phyloP scores from a whole-genome alignment of 2,329 filamentous ascomycete species.

The Fusarium sp. region DNA sequence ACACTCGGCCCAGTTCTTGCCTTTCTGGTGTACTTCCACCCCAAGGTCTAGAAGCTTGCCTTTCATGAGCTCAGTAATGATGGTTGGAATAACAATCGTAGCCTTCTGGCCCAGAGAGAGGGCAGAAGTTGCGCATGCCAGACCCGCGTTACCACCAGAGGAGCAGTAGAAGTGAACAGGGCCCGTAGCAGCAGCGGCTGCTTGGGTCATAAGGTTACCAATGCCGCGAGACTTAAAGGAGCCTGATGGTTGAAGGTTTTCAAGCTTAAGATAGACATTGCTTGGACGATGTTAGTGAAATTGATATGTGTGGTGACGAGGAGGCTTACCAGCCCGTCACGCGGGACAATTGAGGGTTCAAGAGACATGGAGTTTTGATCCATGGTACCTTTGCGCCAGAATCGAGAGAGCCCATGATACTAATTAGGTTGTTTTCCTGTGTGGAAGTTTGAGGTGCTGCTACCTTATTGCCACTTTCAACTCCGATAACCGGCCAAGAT shows the following conservation, averaged over 20 bases:
- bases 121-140: constrained; percentile 83
- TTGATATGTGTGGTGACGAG: constrained; percentile 1
- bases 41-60: constrained; percentile 77
- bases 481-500: neutral
- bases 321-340: constrained; percentile 76
- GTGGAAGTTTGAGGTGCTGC: neutral
- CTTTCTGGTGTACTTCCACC: constrained; percentile 75
- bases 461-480: constrained; percentile 5
- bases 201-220: constrained; percentile 73
- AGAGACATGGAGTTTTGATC: constrained; percentile 78
- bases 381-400: constrained; percentile 66
- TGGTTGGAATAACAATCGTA: constrained; percentile 80
- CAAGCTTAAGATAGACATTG: constrained; percentile 86
- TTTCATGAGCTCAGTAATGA: constrained; percentile 77
- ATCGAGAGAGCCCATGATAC: constrained; percentile 57
- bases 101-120: constrained; percentile 71
- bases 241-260: constrained; percentile 85
- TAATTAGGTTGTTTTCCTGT: neutral
- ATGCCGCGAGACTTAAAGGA: constrained; percentile 89
- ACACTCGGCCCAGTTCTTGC: constrained; percentile 76
- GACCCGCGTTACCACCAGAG: constrained; percentile 85
- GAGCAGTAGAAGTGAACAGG: constrained; percentile 80
- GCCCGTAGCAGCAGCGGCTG: constrained; percentile 50
- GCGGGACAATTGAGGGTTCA: constrained; percentile 74
- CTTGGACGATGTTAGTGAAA: constrained; percentile 52